Percentiles rank a stretch among this genome's conserved stretches.
Conservation (phyloP, 192 early-diverging fungal genomes). For the Dissophora globulifera region DNA sequence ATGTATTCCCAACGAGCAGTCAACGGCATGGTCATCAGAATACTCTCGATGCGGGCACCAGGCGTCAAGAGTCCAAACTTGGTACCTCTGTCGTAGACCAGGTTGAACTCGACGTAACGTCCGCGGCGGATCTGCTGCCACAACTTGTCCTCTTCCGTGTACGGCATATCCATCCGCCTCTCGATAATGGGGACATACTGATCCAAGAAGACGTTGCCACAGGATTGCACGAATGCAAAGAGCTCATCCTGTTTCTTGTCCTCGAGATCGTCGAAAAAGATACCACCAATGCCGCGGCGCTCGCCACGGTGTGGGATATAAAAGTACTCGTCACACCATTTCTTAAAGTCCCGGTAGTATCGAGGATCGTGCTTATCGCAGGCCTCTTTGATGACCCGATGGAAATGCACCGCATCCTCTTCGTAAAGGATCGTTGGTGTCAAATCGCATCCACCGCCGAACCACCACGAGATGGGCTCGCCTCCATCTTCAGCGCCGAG, state of each 20-base stretch:
- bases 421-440: conserved; percentile 92
- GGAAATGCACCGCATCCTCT: conserved; percentile 95
- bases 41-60: conserved; percentile 94
- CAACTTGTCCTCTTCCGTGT: conserved; percentile 76
- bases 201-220: conserved; percentile 80
- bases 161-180: conserved; percentile 82
- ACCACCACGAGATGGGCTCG: conserved; percentile 87
- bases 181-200: conserved; percentile 93
- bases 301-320: conserved; percentile 87
- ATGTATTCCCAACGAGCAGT: conserved; percentile 97
- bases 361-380: conserved; percentile 88
- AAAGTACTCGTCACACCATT: conserved; percentile 98
- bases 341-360: conserved; percentile 93
- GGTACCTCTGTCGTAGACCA: conserved; percentile 96
- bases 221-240: conserved; percentile 87
- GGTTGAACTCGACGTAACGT: conserved; percentile 97
- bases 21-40: conserved; percentile 93
- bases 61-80: conserved; percentile 98
- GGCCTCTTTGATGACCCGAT: conserved; percentile 88
- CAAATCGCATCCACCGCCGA: conserved; percentile 96
- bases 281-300: conserved; percentile 94
- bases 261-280: conserved; percentile 98
- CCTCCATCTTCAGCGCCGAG: conserved; percentile 68
- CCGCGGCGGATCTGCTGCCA: conserved; percentile 98
- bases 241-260: conserved; percentile 76